phyloP scores from a whole-genome alignment of 352 stramenopile genomes.

The Bremia lactucae region DNA sequence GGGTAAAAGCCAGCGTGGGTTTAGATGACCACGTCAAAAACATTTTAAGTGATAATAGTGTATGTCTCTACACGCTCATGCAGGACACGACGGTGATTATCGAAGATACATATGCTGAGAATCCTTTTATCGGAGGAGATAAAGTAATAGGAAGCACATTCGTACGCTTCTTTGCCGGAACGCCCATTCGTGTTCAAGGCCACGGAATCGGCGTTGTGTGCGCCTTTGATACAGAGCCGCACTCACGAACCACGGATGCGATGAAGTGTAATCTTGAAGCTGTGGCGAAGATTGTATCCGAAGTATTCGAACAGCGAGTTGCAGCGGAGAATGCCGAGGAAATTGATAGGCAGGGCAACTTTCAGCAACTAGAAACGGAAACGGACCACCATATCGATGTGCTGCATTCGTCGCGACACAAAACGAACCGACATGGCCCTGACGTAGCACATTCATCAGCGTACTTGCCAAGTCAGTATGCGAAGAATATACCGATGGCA shows the following conservation, averaged over 20 bases:
- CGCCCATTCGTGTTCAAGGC: conserved; percentile 41
- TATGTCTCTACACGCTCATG: conserved; percentile 34
- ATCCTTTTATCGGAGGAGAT: conserved; percentile 53
- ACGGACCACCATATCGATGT: conserved; percentile 17
- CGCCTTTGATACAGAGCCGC: conserved; percentile 44
- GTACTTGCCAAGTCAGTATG: conserved; percentile 38
- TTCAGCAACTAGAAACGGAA: conserved; percentile 2
- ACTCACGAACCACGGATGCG: conserved; percentile 31
- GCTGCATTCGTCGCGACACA: conserved; percentile 9
- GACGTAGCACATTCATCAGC: conserved; percentile 7
- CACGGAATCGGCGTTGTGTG: conserved; percentile 62
- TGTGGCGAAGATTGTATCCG: conserved; percentile 69
- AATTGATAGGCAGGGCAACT: neutral
- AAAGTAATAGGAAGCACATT: conserved; percentile 27
- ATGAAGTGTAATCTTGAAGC: conserved; percentile 68
- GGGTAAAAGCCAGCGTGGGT: conserved; percentile 60
- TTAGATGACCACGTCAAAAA: conserved; percentile 33
- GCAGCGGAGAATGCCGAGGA: conserved; percentile 3
- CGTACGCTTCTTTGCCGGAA: conserved; percentile 57
- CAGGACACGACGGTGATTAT: conserved; percentile 52
- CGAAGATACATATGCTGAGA: conserved; percentile 48
- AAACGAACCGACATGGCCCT: conserved; percentile 1
- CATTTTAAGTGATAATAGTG: conserved; percentile 48
- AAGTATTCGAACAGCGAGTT: conserved; percentile 68
- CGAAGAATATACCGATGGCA: conserved; percentile 41